phyloP scores from a whole-genome alignment of 2,329 filamentous ascomycete species.

The Claviceps arundinis region DNA sequence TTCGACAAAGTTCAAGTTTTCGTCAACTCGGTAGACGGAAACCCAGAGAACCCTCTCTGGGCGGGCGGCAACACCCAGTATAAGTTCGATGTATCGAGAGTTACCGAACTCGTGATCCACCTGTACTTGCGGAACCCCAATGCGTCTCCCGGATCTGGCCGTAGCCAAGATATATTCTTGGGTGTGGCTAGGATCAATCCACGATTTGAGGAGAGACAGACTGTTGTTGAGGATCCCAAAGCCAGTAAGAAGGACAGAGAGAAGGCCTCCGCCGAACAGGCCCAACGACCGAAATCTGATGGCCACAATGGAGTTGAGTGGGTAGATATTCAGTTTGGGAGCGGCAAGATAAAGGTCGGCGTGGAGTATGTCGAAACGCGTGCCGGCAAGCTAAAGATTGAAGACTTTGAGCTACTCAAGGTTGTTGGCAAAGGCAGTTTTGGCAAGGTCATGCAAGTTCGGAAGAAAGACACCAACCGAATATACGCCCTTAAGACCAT shows the following conservation, averaged over 20 bases:
- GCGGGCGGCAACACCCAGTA: constrained; percentile 97
- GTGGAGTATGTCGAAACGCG: constrained; percentile 92
- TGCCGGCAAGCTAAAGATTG: constrained; percentile 79
- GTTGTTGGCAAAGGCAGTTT: constrained; percentile 97
- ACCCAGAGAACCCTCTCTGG: constrained; percentile 89
- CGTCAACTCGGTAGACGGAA: constrained; percentile 91
- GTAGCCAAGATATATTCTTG: constrained; percentile 93
- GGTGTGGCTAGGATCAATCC: constrained; percentile 83
- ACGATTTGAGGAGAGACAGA: constrained; percentile 70
- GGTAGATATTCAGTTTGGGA: constrained; percentile 82
- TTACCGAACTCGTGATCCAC: constrained; percentile 81
- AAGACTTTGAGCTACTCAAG: constrained; percentile 94
- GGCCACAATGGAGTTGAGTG: constrained; percentile 72
- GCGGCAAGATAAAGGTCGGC: constrained; percentile 77
- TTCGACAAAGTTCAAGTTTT: constrained; percentile 99
- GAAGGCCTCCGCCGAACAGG: constrained; percentile 57
- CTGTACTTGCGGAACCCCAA: constrained; percentile 89
- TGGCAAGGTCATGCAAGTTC: constrained; percentile 98
- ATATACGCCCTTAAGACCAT: constrained; percentile 99
- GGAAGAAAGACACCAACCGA: constrained; percentile 92
- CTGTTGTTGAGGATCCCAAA: constrained; percentile 65
- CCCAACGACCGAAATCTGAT: constrained; percentile 31
- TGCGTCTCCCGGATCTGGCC: constrained; percentile 70
- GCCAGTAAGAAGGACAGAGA: constrained; percentile 76
- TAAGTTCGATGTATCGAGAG: constrained; percentile 96